These are phyloP conservation scores for Rubus idaeus DNA, from an alignment of 306 rosid species.

Conservation along the genomic window DNA sequence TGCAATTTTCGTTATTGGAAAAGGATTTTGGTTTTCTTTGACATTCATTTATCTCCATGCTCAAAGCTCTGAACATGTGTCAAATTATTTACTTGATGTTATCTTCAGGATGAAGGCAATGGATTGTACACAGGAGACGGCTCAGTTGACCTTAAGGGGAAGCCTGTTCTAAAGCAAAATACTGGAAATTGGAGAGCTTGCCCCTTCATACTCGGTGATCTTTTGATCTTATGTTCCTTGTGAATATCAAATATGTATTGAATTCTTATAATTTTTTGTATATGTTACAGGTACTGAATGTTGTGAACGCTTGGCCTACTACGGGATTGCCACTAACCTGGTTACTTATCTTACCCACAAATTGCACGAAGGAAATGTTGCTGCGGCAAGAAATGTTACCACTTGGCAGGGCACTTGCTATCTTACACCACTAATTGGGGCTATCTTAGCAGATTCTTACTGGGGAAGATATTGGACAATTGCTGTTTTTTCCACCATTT, in stretches of 20 bases:
- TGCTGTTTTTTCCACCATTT: slow-evolving; percentile 71
- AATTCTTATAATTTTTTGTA: neutral
- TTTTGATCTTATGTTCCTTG: slow-evolving; percentile 11
- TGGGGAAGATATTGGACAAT: slow-evolving; percentile 99
- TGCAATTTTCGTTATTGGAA: neutral
- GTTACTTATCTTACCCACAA: slow-evolving; percentile 87
- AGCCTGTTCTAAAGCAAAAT: slow-evolving; percentile 43
- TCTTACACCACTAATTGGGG: slow-evolving; percentile 96
- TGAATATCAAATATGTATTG: neutral
- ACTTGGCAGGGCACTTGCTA: slow-evolving; percentile 99
- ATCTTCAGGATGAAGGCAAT: slow-evolving; percentile 33
- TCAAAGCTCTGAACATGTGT: neutral
- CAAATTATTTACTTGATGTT: neutral
- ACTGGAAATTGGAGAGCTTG: slow-evolving; percentile 67
- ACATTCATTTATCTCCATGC: neutral
- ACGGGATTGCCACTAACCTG: slow-evolving; percentile 88
- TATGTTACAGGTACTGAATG: slow-evolving; percentile 71
- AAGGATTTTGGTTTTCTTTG: neutral
- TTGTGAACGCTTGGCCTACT: slow-evolving; percentile 94
- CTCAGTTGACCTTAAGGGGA: slow-evolving; percentile 49
- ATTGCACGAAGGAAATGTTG: slow-evolving; percentile 81
- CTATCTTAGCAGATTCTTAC: slow-evolving; percentile 89
- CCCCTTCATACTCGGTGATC: slow-evolving; percentile 53
- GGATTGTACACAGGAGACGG: slow-evolving; percentile 51
- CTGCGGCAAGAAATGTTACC: slow-evolving; percentile 93